These are phyloP conservation scores for Boeremia lycopersici DNA, from an alignment of 2,329 filamentous ascomycete genomes.

Conservation along the genomic window DNA sequence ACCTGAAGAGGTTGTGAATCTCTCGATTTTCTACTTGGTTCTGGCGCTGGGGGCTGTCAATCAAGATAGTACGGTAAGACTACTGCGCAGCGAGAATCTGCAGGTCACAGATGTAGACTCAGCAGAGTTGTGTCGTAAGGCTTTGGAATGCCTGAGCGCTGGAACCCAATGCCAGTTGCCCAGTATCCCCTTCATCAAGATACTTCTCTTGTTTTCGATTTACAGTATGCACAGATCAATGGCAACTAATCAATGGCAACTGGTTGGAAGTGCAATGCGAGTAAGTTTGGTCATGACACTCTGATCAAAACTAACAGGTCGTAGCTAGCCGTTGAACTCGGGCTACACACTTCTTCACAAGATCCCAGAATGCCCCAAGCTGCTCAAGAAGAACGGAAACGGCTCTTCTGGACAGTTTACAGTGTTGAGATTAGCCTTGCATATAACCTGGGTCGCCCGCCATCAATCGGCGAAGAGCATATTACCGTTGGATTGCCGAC, in stretches of 20 bases:
- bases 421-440: constrained; percentile 6
- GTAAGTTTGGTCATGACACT: not conserved
- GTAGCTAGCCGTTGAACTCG: not conserved
- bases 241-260: constrained; percentile 5
- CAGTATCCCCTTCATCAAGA: not conserved
- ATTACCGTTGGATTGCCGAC: not conserved
- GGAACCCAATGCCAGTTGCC: too few relatives aligned
- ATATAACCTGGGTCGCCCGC: constrained; percentile 7
- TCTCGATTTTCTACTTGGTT: not conserved
- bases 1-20: not conserved
- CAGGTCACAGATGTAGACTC: too few relatives aligned
- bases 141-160: too few relatives aligned
- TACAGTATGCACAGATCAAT: constrained; percentile 1
- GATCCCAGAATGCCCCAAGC: not conserved
- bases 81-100: too few relatives aligned
- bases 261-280: constrained; percentile 2
- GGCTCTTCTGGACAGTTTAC: constrained; percentile 6
- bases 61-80: not conserved
- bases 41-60: not conserved
- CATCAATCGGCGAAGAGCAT: constrained; percentile 4
- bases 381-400: not conserved
- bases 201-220: constrained; percentile 4
- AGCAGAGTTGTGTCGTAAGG: too few relatives aligned
- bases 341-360: not conserved
- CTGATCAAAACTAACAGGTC: not conserved